phyloP scores from a whole-genome alignment of 768 basidiomycete species.

The Tremella yokohamensis region DNA sequence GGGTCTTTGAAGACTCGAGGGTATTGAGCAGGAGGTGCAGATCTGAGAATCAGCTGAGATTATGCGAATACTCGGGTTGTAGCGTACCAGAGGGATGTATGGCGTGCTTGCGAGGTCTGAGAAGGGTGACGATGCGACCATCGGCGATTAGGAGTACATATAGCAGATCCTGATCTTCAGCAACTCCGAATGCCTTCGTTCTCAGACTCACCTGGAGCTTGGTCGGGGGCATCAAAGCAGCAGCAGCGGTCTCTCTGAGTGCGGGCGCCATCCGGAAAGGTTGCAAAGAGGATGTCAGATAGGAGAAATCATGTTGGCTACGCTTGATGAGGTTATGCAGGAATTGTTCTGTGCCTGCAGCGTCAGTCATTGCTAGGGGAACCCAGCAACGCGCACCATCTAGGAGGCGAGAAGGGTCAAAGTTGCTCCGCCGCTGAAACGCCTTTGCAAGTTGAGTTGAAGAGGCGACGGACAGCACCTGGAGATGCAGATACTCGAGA shows the following conservation, averaged over 20 bases:
- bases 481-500: conserved; percentile 90
- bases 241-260: conserved; percentile 71
- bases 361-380: background rate
- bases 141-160: conserved; percentile 83
- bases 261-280: conserved; percentile 71
- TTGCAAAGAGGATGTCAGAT: conserved; percentile 73
- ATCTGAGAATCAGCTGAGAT: conserved; percentile 55
- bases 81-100: conserved; percentile 80
- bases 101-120: conserved; percentile 86
- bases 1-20: conserved; percentile 74
- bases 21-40: conserved; percentile 91
- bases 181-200: background rate
- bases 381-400: conserved; percentile 37
- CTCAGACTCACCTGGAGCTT: conserved; percentile 66
- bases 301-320: conserved; percentile 74
- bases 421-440: conserved; percentile 85
- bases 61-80: background rate
- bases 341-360: conserved; percentile 73
- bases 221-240: conserved; percentile 70
- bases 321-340: conserved; percentile 67
- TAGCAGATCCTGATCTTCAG: conserved; percentile 66
- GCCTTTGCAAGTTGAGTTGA: conserved; percentile 76
- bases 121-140: conserved; percentile 75
- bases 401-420: conserved; percentile 63
- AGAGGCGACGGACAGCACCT: conserved; percentile 85